These are phyloP conservation scores for Fragosphaeria purpurea DNA, from an alignment of 2,329 filamentous ascomycete genomes.

Conservation along the genomic window DNA sequence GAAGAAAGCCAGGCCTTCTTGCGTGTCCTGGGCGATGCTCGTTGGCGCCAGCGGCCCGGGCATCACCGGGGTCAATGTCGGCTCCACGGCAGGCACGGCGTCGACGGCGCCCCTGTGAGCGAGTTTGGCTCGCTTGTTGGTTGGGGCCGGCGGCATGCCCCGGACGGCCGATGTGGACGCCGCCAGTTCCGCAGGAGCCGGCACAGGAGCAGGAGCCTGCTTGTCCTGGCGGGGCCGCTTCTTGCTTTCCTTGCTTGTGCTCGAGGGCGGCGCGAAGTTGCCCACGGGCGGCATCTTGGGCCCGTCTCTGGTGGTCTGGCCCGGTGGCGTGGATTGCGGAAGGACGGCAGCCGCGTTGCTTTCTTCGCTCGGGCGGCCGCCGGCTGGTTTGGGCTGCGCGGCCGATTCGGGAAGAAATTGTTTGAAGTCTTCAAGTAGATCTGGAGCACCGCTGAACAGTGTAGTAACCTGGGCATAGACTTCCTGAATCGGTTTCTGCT, in stretches of 20 bases:
- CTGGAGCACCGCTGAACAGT: slow-evolving; percentile 84
- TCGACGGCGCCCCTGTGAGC: slow-evolving; percentile 54
- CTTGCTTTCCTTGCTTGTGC: slow-evolving; percentile 81
- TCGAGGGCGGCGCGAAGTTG: slow-evolving; percentile 76
- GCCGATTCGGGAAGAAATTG: slow-evolving; percentile 91
- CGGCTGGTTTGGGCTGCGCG: slow-evolving; percentile 46
- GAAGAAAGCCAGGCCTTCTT: slow-evolving; percentile 87
- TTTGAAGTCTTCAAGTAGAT: slow-evolving; percentile 95
- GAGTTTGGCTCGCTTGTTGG: slow-evolving; percentile 61
- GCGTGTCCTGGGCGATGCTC: slow-evolving; percentile 59
- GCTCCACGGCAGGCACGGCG: slow-evolving; percentile 60
- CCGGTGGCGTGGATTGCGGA: slow-evolving; percentile 46
- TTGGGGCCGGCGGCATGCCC: slow-evolving; percentile 21
- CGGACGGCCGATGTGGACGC: slow-evolving; percentile 29
- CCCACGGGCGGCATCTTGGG: slow-evolving; percentile 88
- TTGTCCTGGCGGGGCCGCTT: slow-evolving; percentile 64
- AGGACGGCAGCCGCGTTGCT: slow-evolving; percentile 37
- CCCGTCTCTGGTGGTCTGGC: slow-evolving; percentile 40
- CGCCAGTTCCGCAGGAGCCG: slow-evolving; percentile 28
- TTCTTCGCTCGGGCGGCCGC: slow-evolving; percentile 57
- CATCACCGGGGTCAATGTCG: slow-evolving; percentile 77
- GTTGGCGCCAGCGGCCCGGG: slow-evolving; percentile 79
- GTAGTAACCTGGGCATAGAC: slow-evolving; percentile 95
- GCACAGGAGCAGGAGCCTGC: slow-evolving; percentile 36
- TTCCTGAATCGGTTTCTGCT: slow-evolving; percentile 96